A percentile compares a stretch with the other conserved stretches of the same genome.
These are phyloP conservation scores for Cavenderia fasciculata DNA, from an alignment of 78 protist species.

Conservation along the genomic window DNA sequence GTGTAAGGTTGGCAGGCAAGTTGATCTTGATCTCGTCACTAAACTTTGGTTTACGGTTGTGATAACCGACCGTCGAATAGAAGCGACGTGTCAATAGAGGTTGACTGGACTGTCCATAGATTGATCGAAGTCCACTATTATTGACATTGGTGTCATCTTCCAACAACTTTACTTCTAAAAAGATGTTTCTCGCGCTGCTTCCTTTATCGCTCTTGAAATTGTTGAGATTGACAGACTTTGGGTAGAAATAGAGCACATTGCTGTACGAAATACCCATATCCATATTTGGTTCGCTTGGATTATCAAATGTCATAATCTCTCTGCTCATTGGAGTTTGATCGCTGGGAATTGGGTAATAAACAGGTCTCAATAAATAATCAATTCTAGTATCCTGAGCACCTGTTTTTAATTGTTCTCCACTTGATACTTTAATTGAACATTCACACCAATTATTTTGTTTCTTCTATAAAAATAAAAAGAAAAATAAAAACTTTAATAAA, in stretches of 20 bases:
- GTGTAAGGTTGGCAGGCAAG: conserved; percentile 43
- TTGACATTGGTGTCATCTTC: conserved; percentile 62
- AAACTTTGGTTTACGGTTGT: conserved; percentile 70
- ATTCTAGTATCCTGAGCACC: conserved; percentile 21
- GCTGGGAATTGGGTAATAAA: background rate
- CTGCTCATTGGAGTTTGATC: conserved; percentile 9
- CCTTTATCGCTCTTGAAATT: conserved; percentile 49
- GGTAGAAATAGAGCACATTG: conserved; percentile 58
- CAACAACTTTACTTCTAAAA: conserved; percentile 49
- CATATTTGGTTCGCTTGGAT: background rate
- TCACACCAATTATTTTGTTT: background rate
- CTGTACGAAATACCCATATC: conserved; percentile 13
- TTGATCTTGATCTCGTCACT: conserved; percentile 65
- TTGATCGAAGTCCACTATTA: conserved; percentile 1
- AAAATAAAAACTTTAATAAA: too few relatives aligned
- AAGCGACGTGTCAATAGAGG: conserved; percentile 20
- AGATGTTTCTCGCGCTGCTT: conserved; percentile 64
- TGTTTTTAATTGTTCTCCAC: background rate
- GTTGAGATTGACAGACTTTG: conserved; percentile 57
- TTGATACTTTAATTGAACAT: background rate
- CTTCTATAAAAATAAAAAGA: background rate
- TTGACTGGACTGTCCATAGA: background rate
- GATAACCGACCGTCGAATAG: conserved; percentile 53
- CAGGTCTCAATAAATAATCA: conserved; percentile 37
- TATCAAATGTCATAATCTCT: background rate